Base-by-base conservation (phyloP, 208 protist species). In the Balamuthia mandrillaris region DNA sequence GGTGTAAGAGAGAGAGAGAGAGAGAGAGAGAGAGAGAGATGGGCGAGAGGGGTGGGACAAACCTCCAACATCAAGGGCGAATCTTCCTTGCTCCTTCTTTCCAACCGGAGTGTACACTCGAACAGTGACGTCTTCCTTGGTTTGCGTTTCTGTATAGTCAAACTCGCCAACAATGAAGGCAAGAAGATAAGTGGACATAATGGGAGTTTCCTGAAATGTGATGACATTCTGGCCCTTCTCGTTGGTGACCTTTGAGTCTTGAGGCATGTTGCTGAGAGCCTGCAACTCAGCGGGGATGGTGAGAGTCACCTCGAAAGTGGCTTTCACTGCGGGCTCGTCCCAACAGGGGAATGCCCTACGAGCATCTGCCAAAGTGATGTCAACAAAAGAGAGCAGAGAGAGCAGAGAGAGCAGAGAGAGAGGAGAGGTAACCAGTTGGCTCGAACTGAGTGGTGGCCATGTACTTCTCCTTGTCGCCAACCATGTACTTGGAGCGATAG, bases 321-420 rank as follows among this genome's bases (percentile, higher is more conserved):
- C 94, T 87, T 98, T 98, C 29, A 95, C 44, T 5, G 93, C 91
- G 1, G 97, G 96, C 90, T 98, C 96, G 81, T 98, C 97, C 93
- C 95, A 98, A 87, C 96, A 98, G 10, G 96, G 96, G 81, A 98
- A 95, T 24, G 94, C 94, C 42, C 94, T 88, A 54, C 96, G 92
- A 3, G 95, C 95, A 75, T 98, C 96, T n/a, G n/a, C n/a, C n/a
- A n/a, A n/a, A n/a, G n/a, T n/a, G n/a, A n/a, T n/a, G n/a, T n/a
- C n/a, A n/a, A n/a, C n/a, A n/a, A n/a, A n/a, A n/a, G n/a, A n/a
- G n/a, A n/a, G n/a, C n/a, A n/a, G n/a, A n/a, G n/a, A n/a, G n/a
- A n/a, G n/a, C n/a, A n/a, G n/a, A n/a, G n/a, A n/a, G n/a, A n/a
- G n/a, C n/a, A n/a, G 96, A 96, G 79, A 98, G 94, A 16, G 95